Evolutionary conservation across 345 rosid species (phyloP), one percentile per base, ranked within the genome.

Genomic region (Aegle marmelos): DNA sequence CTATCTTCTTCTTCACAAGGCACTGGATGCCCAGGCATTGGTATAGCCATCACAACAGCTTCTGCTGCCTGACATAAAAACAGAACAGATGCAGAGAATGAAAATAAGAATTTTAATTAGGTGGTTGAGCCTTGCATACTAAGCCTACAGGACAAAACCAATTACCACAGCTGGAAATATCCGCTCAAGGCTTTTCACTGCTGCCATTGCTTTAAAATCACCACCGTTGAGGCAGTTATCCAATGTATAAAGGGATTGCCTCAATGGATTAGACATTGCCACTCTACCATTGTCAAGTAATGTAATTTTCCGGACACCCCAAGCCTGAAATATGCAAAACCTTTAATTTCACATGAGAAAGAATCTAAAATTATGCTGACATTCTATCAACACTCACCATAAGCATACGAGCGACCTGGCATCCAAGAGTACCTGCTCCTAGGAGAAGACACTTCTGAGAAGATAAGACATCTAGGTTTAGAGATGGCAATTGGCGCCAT

Each of bases 21-120:
- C 31, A 91, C 86, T 27, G 98, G 98, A 88, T 93, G 98, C 34
- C 98, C 98, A 11, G 98, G 98, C 98, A 95, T 95, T 11, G 98
- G 98, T 80, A 93, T 93, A 76, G 94, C 92, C 98, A 90, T 92
- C 45, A 92, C 90, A 77, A 90, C 80, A 37, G 91, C 91, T 83
- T 87, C 91, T 60, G 97, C 94, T 81, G 91, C 97, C 94, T 92
- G 78, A 76, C 58, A 80, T 27, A 19, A 74, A 78, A 30, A n/a
- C 50, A 67, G 2, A 25, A 70, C 17, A 78, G 50, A 69, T 73
- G 70, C 16, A 61, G 1, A 7, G 54, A 22, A 13, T 39, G 66
- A 74, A 45, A 74, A 69, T 21, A 34, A 21, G 61, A 73, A 53
- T 48, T 54, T 33, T 27, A 33, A 45, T 27, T 54, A 10, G 24